phyloP scores from a whole-genome alignment of 2,329 filamentous ascomycete genomes.

The Lithohypha guttulata region DNA sequence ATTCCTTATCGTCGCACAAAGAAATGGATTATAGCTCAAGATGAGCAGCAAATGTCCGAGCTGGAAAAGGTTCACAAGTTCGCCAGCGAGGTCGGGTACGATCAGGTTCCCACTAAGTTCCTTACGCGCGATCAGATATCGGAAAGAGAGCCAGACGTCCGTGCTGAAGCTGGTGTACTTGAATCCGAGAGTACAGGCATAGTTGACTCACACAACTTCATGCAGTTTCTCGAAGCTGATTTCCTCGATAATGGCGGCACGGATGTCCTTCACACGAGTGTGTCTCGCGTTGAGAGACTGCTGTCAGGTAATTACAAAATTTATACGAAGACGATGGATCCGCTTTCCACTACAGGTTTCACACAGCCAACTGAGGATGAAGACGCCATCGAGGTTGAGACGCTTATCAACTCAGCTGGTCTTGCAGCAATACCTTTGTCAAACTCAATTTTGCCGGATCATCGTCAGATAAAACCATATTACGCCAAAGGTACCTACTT shows the following conservation, averaged over 20 bases:
- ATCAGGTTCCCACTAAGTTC: slow-evolving; percentile 59
- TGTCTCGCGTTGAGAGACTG: slow-evolving; percentile 49
- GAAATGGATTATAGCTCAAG: slow-evolving; percentile 94
- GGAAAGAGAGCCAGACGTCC: slow-evolving; percentile 61
- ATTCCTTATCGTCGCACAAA: slow-evolving; percentile 67
- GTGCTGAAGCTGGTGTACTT: slow-evolving; percentile 61
- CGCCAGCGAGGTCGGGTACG: slow-evolving; percentile 37
- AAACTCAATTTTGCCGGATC: slow-evolving; percentile 64
- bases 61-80: slow-evolving; percentile 43
- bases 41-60: slow-evolving; percentile 54
- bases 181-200: slow-evolving; percentile 83
- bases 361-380: slow-evolving; percentile 23
- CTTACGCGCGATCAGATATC: slow-evolving; percentile 52
- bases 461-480: slow-evolving; percentile 50
- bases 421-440: slow-evolving; percentile 64
- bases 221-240: slow-evolving; percentile 66
- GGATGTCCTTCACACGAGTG: slow-evolving; percentile 56
- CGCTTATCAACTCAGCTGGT: slow-evolving; percentile 75
- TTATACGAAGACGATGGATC: slow-evolving; percentile 32
- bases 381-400: slow-evolving; percentile 58
- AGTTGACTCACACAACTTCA: slow-evolving; percentile 73
- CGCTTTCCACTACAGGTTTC: neutral
- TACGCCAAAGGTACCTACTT: slow-evolving; percentile 97
- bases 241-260: slow-evolving; percentile 70
- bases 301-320: slow-evolving; percentile 62